Evolutionary conservation across 179 eudicot genomes (phyloP).

Genomic region (Vitellaria paradoxa): DNA sequence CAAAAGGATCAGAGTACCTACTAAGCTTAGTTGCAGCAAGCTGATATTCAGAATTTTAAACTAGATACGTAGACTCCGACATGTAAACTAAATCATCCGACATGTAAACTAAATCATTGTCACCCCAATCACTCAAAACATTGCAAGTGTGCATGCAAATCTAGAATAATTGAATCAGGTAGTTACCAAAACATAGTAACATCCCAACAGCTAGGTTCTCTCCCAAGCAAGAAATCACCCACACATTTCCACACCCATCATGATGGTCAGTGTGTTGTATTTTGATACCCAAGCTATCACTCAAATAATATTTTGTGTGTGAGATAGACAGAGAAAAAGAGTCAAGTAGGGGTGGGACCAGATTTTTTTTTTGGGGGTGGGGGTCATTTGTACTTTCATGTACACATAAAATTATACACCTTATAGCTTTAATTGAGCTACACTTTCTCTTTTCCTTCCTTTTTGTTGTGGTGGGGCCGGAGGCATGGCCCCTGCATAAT

Average conservation of each 20-base stretch:
- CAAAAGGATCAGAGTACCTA: background rate
- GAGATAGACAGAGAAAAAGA: background rate
- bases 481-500: too few species aligned
- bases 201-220: background rate
- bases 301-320: background rate
- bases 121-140: background rate
- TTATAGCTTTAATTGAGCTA: too few species aligned
- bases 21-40: constrained; percentile 3
- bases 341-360: background rate
- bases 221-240: background rate
- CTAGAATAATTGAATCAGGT: background rate
- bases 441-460: too few species aligned
- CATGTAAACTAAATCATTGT: too few species aligned
- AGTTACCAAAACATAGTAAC: too few species aligned
- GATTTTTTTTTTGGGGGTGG: too few species aligned
- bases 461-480: too few species aligned
- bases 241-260: background rate
- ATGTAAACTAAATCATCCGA: background rate
- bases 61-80: background rate
- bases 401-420: too few species aligned
- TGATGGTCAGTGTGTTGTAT: background rate
- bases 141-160: background rate
- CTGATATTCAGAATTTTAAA: background rate
- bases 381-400: too few species aligned
- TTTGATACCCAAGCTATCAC: background rate